These are phyloP conservation scores for Suillus subaureus DNA, from an alignment of 768 basidiomycete species.

Conservation along the genomic window DNA sequence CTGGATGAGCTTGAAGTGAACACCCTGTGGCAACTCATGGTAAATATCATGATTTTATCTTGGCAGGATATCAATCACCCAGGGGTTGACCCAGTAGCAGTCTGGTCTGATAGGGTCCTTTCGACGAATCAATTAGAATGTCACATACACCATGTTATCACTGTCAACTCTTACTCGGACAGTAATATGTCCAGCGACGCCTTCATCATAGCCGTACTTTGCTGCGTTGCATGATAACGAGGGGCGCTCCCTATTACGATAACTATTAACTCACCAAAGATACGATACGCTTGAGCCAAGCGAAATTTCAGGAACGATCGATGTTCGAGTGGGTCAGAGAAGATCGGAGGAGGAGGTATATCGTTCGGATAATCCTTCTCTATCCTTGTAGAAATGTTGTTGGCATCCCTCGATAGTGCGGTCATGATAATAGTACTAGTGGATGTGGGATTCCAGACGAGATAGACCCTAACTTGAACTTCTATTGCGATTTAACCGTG, in stretches of 20 bases:
- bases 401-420: background rate
- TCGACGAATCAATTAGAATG: background rate
- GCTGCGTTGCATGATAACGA: conserved; percentile 20
- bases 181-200: conserved; percentile 54
- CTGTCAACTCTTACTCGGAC: conserved; percentile 32
- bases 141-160: background rate
- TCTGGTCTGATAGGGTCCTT: conserved; percentile 43
- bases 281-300: conserved; percentile 48
- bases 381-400: background rate
- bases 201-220: conserved; percentile 48
- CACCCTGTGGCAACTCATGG: conserved; percentile 32
- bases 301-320: conserved; percentile 46
- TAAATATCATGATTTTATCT: background rate
- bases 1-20: conserved; percentile 49
- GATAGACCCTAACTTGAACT: too few relatives aligned
- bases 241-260: background rate
- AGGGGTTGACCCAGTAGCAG: conserved; percentile 54
- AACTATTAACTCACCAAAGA: conserved; percentile 38
- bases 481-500: background rate
- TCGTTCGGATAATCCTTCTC: background rate
- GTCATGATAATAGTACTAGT: background rate
- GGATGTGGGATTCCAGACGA: background rate
- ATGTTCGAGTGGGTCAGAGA: conserved; percentile 38
- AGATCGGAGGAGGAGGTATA: conserved; percentile 24
- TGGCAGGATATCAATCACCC: conserved; percentile 27